These are phyloP conservation scores for Cystoisospora suis DNA, from an alignment of 169 alveolate species.

Conservation along the genomic window DNA sequence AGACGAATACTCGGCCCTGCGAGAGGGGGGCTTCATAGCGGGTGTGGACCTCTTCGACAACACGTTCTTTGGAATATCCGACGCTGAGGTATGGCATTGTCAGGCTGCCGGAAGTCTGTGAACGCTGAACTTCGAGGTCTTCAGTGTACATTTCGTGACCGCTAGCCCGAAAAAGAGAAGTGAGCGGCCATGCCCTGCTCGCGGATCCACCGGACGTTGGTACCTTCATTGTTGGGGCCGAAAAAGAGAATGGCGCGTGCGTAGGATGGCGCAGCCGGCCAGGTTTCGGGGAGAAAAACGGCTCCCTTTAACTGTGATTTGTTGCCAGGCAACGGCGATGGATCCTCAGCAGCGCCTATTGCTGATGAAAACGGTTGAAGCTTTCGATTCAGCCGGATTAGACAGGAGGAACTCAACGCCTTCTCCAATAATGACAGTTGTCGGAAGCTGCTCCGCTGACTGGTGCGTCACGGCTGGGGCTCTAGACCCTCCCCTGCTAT, in stretches of 20 bases:
- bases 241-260: too few relatives aligned
- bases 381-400: constrained; percentile 64
- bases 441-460: constrained; percentile 74
- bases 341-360: constrained; percentile 77
- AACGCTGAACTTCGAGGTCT: too few relatives aligned
- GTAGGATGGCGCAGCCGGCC: too few relatives aligned
- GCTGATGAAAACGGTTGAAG: constrained; percentile 69
- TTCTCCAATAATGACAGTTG: constrained; percentile 66
- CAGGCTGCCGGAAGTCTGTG: too few relatives aligned
- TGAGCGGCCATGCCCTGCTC: too few relatives aligned
- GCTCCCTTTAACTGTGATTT: too few relatives aligned
- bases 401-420: constrained; percentile 37
- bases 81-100: constrained; percentile 69
- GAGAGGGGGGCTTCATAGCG: constrained; percentile 62
- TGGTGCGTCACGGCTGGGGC: constrained; percentile 72
- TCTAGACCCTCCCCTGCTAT: too few relatives aligned
- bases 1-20: not conserved
- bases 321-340: constrained; percentile 70
- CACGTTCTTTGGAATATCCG: constrained; percentile 70
- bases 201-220: too few relatives aligned
- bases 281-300: too few relatives aligned
- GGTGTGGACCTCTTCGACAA: constrained; percentile 68
- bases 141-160: too few relatives aligned
- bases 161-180: too few relatives aligned
- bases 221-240: too few relatives aligned